Conservation (phyloP, 2,329 filamentous ascomycete genomes). For the Cercospora janseana region DNA sequence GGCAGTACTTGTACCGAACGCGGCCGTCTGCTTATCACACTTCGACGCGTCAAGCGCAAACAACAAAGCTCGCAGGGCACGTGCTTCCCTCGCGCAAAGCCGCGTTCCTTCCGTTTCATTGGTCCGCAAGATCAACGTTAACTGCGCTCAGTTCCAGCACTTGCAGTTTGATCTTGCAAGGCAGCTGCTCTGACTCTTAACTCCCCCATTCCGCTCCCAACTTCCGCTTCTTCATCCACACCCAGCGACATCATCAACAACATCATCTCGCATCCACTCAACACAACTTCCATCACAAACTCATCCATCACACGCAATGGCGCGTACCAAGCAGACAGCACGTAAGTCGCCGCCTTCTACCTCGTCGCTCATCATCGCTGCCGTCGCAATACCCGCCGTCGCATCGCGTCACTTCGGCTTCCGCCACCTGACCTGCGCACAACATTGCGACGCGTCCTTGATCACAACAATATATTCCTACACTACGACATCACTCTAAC, state of each 20-base stretch:
- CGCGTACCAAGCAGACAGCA: slow-evolving; percentile 57
- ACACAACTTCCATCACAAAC: slow-evolving; percentile 34
- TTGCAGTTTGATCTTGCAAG: slow-evolving; percentile 9
- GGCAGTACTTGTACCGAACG: slow-evolving; percentile 13
- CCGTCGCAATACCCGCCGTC: slow-evolving; percentile 28
- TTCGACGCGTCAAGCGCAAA: slow-evolving; percentile 9
- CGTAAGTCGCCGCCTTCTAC: slow-evolving; percentile 45
- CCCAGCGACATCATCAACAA: slow-evolving; percentile 24
- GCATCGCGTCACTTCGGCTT: slow-evolving; percentile 25
- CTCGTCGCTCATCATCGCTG: slow-evolving; percentile 26
- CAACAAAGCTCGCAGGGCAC: slow-evolving; percentile 17
- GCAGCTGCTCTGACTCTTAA: slow-evolving; percentile 7
- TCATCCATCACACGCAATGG: slow-evolving; percentile 45
- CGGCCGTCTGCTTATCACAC: slow-evolving; percentile 3
- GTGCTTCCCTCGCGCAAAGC: slow-evolving; percentile 5
- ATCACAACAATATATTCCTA: slow-evolving; percentile 23
- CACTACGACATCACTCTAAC: slow-evolving; percentile 35
- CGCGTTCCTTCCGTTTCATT: slow-evolving; percentile 10
- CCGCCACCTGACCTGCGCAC: slow-evolving; percentile 25
- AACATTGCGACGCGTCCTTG: slow-evolving; percentile 22
- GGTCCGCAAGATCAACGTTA: background rate
- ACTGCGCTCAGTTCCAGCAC: slow-evolving; percentile 16
- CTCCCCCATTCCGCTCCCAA: slow-evolving; percentile 16
- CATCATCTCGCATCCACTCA: slow-evolving; percentile 24
- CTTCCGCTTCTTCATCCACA: slow-evolving; percentile 26